Evolutionary conservation across 805 yeast species (phyloP), one percentile per base, ranked within the genome.

Genomic region (Ogataea minuta): DNA sequence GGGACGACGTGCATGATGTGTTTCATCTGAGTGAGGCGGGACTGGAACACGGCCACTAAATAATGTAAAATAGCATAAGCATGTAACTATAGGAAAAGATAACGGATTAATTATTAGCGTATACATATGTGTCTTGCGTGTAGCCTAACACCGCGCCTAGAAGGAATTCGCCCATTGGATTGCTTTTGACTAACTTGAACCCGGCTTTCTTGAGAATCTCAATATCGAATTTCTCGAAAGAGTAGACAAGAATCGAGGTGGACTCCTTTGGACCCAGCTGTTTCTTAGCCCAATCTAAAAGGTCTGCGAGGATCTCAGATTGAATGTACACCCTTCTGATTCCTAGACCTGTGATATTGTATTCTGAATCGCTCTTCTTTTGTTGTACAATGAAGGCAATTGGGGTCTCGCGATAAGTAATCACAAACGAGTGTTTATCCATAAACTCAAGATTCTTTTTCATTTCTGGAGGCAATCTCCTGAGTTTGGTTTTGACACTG

Each of bases 391-490:
- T 66, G 25, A 80, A 65, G 0, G 89, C 88, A 54, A 85, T 79
- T 12, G 93, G 90, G 1, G 80, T 67, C n/a, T 74, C 75, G 54
- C 90, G 74, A 63, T 84, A 84, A 12, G 74, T 56, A 19, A 83
- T 68, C 27, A 81, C 53, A 35, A 72, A 74, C 1, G 87, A 68
- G 48, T 80, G 74, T 11, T 68, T 50, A 50, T 65, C 48, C 61
- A 68, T 41, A 43, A 56, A 34, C 36, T 45, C 41, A n/a, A 48
- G 26, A 23, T 41, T 6, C n/a, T 40, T 33, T 19, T 45, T 47
- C 6, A 48, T 49, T 12, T 49, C 44, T 20, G 55, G 49, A 12
- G 44, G 45, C 23, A 54, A 49, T 27, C 32, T 36, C 25, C 35
- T 38, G 7, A 16, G 34, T 19, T 37, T 34, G 38, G 51, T 25